Evolutionary conservation across 768 basidiomycete genomes (phyloP), one percentile per base, ranked within the genome.

Genomic region (Gloeopeniophorella convolvens): DNA sequence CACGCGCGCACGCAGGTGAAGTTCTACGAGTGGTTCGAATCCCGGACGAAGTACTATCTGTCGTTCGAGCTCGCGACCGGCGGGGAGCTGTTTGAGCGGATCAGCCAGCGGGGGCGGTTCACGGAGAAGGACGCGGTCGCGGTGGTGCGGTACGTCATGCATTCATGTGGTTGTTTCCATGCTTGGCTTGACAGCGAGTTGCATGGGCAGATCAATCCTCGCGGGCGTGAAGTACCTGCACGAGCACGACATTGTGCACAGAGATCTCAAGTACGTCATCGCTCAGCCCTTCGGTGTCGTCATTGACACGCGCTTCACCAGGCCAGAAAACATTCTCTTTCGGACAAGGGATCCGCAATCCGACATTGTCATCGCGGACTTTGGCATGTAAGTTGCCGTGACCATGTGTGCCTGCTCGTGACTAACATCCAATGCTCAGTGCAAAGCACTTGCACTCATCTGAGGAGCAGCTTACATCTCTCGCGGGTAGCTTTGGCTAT

Each of bases 11-110:
- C 16, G n/a, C 61, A 92, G 90, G 90, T 96, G 49, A 95, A 94
- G 63, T 92, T 96, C 62, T 94, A 85, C 65, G 93, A 96, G 65
- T 91, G 87, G 82, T 98, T 98, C 64, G 96, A 98, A 63, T 91
- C 88, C 8, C 74, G 92, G 56, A 77, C 83, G 13, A 97, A 96
- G 69, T 97, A 91, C 66, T 98, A 94, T 63, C 80, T 98, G n/a
- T 78, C 87, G 0, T 96, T 96, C 61, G 91, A 97, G 66, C 84
- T 98, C 8, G 95, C 93, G 0, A 76, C 81, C 0, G 95, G 96
- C 5, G 96, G 96, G 26, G 96, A 98, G 62, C 77, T 98, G 2
- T 99, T 99, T 63, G 87, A 92, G 42, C 77, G 91, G 37, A 89
- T 98, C 56, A 67, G 85, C 37, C 70, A 84, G 54, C 79, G 76